Base-by-base conservation (phyloP, 1,139 yeast genomes). In the Hanseniaspora uvarum region DNA sequence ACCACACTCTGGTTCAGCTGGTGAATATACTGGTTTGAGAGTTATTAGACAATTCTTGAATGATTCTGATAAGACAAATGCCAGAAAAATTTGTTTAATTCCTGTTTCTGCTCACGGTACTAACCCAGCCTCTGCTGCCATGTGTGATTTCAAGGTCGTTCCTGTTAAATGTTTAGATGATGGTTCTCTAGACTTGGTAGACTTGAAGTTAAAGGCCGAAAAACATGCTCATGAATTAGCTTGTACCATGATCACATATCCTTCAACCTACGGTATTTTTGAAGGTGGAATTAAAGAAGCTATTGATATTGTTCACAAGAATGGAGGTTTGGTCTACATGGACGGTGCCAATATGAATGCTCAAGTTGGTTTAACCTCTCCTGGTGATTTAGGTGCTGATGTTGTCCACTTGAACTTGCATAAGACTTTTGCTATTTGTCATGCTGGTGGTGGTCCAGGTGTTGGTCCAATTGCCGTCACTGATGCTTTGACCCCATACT, bases 301-400 rank as follows among this genome's bases (percentile, higher is more conserved):
- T 34, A 85, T 88, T 63, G 86, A 86, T 28, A 75, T 82, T 57
- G 88, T 92, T 38, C 98, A 92, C 69, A 65, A 70, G 38, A 69
- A 81, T 62, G 98, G 98, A 56, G 98, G 97, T 37, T 95, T 89
- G 69, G 97, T 92, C 31, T 92, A 92, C 72, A 76, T 92, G 71
- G 98, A 92, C 70, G 98, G 98, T 67, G 98, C 98, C 58, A 92
- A 92, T 71, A 92, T 92, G 98, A 92, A 92, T 68, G 98, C 98
- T 0, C 98, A 92, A 70, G 95, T 92, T 54, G 98, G 98, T 28
- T 76, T 92, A 59, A 92, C 97, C 0, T 86, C 95, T 12, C 98
- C 98, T 16, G 98, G 97, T 57, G 96, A 88, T 66, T 75, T 92
- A 63, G 97, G 96, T 54, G 97, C 97, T n/a, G 98, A 92, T 70